Evolutionary conservation across 2,329 filamentous ascomycete species (phyloP), one percentile per base, ranked within the genome.

Genomic region (Colletotrichum limetticola): DNA sequence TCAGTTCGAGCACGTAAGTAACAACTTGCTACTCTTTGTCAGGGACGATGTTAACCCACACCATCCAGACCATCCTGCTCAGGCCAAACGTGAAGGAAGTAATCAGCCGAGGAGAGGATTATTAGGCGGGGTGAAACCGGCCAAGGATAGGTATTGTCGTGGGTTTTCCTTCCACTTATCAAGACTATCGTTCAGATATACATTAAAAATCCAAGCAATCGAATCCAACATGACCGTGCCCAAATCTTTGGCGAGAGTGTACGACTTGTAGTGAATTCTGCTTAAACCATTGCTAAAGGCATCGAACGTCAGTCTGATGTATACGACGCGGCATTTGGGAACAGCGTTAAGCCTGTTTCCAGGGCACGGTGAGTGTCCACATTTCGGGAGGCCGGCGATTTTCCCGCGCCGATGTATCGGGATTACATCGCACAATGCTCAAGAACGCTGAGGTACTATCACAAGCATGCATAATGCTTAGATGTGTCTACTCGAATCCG

Each of bases 1-100:
- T 75, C 95, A 98, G 82, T 97, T 91, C 81, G 95, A 98, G 87
- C 95, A 98, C 86, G 95, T 97, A 85, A 89, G 93, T 90, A 70
- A 49, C 3, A 24, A 8, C 32, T 61, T 24, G 59, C 24, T 14
- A 26, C 6, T 2, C 7, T 9, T 9, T 22, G 4, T 5, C 11
- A 7, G 26, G 26, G 9, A 12, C 14, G 1, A 42, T 1, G 32
- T 5, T 16, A 61, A 75, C 30, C 52, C 19, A 66, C 74, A 63
- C 37, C 28, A 28, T 57, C 1, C 74, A 94, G 92, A 94, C 93
- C 42, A 93, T 95, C 77, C 83, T 96, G 76, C 90, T 96, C 74
- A 88, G 93, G 78, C 93, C 93, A 66, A 95, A 87, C 72, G 92
- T 95, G 68, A 97, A 97, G 87, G 94, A 97, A 86, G 91, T 97